Percentiles rank a stretch among this genome's conserved stretches.
Conservation (phyloP, 2,329 filamentous ascomycete species). For the Juglanconis sp. region DNA sequence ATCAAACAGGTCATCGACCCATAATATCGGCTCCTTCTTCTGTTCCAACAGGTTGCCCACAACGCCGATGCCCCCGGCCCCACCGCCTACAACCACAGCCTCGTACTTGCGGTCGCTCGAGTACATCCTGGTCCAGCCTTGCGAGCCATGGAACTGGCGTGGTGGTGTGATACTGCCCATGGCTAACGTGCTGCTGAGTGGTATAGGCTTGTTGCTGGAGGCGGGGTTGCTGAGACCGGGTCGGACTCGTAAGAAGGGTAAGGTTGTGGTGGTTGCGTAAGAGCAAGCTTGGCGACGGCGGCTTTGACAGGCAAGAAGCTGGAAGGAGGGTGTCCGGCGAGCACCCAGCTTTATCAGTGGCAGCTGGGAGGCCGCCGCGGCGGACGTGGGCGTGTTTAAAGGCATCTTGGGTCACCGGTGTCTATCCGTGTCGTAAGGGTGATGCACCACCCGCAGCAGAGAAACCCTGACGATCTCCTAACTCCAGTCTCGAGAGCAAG, state of each 20-base stretch:
- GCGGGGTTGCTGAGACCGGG: no score
- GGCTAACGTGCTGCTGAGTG: neutral
- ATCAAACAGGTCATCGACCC: slow-evolving; percentile 56
- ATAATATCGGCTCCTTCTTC: slow-evolving; percentile 45
- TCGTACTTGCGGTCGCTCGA: slow-evolving; percentile 18
- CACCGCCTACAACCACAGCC: slow-evolving; percentile 20
- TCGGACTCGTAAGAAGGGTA: neutral
- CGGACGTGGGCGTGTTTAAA: slow-evolving; percentile 1
- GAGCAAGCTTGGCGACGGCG: neutral
- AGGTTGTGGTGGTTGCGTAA: neutral
- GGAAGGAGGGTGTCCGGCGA: neutral
- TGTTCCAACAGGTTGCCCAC: slow-evolving; percentile 60
- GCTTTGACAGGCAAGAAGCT: neutral
- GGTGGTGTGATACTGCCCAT: slow-evolving; percentile 18
- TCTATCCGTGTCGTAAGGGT: neutral
- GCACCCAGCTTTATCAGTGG: slow-evolving; percentile 6
- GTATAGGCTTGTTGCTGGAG: neutral
- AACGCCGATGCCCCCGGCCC: slow-evolving; percentile 47
- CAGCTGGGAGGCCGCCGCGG: neutral
- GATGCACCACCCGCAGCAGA: neutral
- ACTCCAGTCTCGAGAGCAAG: neutral
- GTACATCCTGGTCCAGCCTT: slow-evolving; percentile 18
- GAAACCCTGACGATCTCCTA: neutral
- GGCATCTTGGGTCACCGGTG: neutral
- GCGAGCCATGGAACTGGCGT: slow-evolving; percentile 3